These are phyloP conservation scores for Aspergillus sp. DNA, from an alignment of 2,329 filamentous ascomycete genomes.

Conservation along the genomic window DNA sequence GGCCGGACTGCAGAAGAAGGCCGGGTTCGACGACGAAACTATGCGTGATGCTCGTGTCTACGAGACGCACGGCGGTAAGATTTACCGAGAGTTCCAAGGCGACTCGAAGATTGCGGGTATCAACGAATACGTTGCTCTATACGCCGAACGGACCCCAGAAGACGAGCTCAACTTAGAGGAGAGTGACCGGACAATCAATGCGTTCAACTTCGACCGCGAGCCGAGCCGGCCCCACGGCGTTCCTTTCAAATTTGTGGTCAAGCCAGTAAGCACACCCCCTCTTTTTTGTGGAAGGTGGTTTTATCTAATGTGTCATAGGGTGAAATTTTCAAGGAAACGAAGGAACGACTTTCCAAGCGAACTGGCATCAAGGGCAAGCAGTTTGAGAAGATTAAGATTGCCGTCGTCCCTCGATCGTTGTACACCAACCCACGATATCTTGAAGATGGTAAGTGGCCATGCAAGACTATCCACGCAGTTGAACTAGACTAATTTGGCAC, in stretches of 20 bases:
- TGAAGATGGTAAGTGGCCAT: slow-evolving; percentile 70
- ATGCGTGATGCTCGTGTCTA: slow-evolving; percentile 74
- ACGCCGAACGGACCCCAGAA: slow-evolving; percentile 77
- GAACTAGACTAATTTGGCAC: slow-evolving; percentile 10
- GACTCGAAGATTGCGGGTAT: slow-evolving; percentile 76
- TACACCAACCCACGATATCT: slow-evolving; percentile 81
- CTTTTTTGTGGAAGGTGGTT: neutral
- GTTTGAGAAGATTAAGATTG: slow-evolving; percentile 98
- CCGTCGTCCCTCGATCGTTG: slow-evolving; percentile 67
- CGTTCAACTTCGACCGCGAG: slow-evolving; percentile 92
- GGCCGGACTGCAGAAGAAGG: slow-evolving; percentile 74
- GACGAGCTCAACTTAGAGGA: slow-evolving; percentile 64
- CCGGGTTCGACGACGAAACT: slow-evolving; percentile 73
- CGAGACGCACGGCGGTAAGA: slow-evolving; percentile 78
- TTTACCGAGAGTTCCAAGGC: slow-evolving; percentile 72
- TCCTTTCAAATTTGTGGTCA: slow-evolving; percentile 85
- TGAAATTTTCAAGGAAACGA: slow-evolving; percentile 86
- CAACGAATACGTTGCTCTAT: slow-evolving; percentile 80
- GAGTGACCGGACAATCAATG: slow-evolving; percentile 68
- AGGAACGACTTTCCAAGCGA: slow-evolving; percentile 87
- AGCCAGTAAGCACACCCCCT: slow-evolving; percentile 60
- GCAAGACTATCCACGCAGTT: neutral
- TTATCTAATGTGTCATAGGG: slow-evolving; percentile 51
- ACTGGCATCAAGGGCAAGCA: slow-evolving; percentile 97
- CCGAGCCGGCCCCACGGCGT: slow-evolving; percentile 79